phyloP scores from a whole-genome alignment of 805 yeast genomes.

The Candida verbasci region DNA sequence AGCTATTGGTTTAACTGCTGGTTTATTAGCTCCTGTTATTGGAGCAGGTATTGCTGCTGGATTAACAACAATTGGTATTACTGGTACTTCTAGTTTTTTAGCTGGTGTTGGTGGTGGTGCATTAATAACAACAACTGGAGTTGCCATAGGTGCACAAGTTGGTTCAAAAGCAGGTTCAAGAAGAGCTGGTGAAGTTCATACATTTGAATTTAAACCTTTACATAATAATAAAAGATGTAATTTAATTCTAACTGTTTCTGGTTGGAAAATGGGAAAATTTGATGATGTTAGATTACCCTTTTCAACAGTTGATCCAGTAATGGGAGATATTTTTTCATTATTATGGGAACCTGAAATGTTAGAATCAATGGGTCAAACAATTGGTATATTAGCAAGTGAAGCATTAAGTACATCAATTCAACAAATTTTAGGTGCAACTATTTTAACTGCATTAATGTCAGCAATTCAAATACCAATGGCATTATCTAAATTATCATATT shows the following conservation, averaged over 20 bases:
- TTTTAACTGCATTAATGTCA: slow-evolving; percentile 84
- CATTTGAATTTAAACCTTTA: slow-evolving; percentile 90
- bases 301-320: slow-evolving; percentile 93
- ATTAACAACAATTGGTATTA: slow-evolving; percentile 85
- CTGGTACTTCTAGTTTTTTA: slow-evolving; percentile 88
- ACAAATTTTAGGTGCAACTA: slow-evolving; percentile 89
- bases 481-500: slow-evolving; percentile 79
- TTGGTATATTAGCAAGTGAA: slow-evolving; percentile 88
- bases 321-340: slow-evolving; percentile 92
- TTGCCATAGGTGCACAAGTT: slow-evolving; percentile 84
- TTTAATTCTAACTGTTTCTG: slow-evolving; percentile 82
- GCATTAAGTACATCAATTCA: slow-evolving; percentile 90
- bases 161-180: slow-evolving; percentile 82
- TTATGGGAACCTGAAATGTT: slow-evolving; percentile 99
- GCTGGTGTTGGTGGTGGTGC: slow-evolving; percentile 98
- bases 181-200: slow-evolving; percentile 86
- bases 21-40: slow-evolving; percentile 92
- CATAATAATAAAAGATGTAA: slow-evolving; percentile 89
- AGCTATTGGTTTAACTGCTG: slow-evolving; percentile 94
- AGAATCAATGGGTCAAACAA: slow-evolving; percentile 93
- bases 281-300: slow-evolving; percentile 97
- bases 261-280: slow-evolving; percentile 94
- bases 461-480: slow-evolving; percentile 92
- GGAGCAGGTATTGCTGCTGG: slow-evolving; percentile 99
- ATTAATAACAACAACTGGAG: slow-evolving; percentile 86